Base-by-base conservation (phyloP, 768 basidiomycete species). In the Amanita exitialis region DNA sequence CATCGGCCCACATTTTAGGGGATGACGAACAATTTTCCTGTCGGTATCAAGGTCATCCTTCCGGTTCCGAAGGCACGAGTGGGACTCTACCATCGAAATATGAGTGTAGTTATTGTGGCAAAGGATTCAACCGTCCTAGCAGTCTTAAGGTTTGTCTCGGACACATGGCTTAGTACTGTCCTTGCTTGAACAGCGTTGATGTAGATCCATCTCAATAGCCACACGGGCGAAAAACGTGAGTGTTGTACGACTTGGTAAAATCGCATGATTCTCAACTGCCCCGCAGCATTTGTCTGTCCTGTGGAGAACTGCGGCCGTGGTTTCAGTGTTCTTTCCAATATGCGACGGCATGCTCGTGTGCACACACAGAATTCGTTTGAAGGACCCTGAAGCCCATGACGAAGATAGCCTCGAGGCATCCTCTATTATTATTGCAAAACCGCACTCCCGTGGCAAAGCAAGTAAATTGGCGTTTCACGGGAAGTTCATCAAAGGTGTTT, bases 301-400 rank as follows among this genome's bases (percentile, higher is more conserved):
- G 76, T 80, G 47, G 78, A 82, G 56, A 78, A 77, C 53, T 90
- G 88, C 66, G 83, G 83, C 6, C 82, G 87, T 39, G 80, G 82
- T 62, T 90, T 90, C 66, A 88, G 86, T 60, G 88, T 90, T 45
- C 79, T 89, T 61, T 89, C 86, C 65, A 90, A 90, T 69, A 90
- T 90, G 88, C 83, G 88, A 55, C 75, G 88, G 52, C 88, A 90
- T 64, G 80, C 86, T 53, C 81, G 87, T 50, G 82, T 85, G 10
- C 87, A 90, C 61, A 69, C 66, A 23, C 62, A 65, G 34, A 57
- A 44, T 35, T 36, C 53, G 53, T 47, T 49, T 53, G 32, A 62
- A 58, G 38, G 67, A 68, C 44, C 64, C 65, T 49, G 76, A 41
- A 75, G 46, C 57, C 62, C 18, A 69, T 48, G 76, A 75, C 47